Evolutionary conservation across 495 filamentous ascomycete species (phyloP), one percentile per base, ranked within the genome.

Genomic region (Trichoderma virens): DNA sequence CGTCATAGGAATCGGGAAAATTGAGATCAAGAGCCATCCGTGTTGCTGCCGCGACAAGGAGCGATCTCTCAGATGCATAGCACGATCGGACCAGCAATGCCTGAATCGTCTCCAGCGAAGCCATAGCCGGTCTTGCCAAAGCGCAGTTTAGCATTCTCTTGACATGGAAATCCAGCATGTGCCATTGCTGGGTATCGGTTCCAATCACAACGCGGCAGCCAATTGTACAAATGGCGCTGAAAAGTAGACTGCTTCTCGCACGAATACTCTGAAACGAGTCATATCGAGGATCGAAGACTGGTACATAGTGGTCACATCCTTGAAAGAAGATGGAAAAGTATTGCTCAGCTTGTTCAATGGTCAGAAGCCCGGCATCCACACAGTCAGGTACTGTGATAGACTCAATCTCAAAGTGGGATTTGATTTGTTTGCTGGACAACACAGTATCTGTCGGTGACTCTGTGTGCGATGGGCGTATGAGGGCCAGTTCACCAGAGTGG

Each of bases 181-280:
- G 75, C 0, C 76, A 78, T 25, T 73, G 70, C 38, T 74, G 68
- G 0, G 75, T 74, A 3, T 69, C 71, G 13, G 73, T 67, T 63
- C 70, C 76, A 75, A 27, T 62, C 8, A 35, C 28, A 14, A 32
- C 28, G 31, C 78, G 77, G 66, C 76, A 78, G 8, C 81, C 81
- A 51, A 80, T 75, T 5, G 78, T 78, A 62, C 78, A 78, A 5
- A 84, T 82, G 3, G 77, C 75, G 67, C 82, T 78, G 30, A 81
- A 71, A 0, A 81, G 67, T 56, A 80, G 79, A 27, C 75, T 74
- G 32, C 78, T 79, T 23, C 79, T 68, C 35, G 64, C 65, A 20
- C 78, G 70, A 16, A 81, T 72, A 0, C 74, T 76, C 1, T 75
- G 67, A 41, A 80, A 80, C 0, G 72, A 80, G 62, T 81, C 78